Evolutionary conservation across 1,284 basidiomycete genomes (phyloP), one percentile per base, ranked within the genome.

Genomic region (Dichomitus squalens): DNA sequence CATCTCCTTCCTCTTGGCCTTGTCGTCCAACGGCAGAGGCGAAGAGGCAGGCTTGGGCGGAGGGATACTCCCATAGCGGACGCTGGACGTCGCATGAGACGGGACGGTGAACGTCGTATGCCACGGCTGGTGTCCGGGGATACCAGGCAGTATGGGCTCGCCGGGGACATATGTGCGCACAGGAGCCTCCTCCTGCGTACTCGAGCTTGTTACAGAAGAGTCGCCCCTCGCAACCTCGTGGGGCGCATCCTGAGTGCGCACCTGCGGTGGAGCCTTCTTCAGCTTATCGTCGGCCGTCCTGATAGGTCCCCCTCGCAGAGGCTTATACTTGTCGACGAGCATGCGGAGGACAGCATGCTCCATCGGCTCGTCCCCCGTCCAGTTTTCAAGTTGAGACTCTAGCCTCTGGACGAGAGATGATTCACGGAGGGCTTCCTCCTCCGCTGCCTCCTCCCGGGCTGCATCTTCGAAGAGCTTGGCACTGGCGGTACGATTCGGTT

Each of bases 281-380:
- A 93, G 74, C 71, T 89, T 92, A 70, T 92, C 80, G 56, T 94
- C 91, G 8, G 91, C 88, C 2, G 84, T 80, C 59, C 80, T 75
- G 33, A 91, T 80, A n/a, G 74, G 68, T 7, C 84, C 85, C 11
- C 77, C 82, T 12, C 90, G 81, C 29, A 92, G 73, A 4, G 92
- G 90, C 72, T 90, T 92, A 75, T 93, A 86, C 66, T 92, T 92
- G 76, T 94, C 92, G 39, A 93, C 80, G 4, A 94, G 81, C 92
- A 95, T 94, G 23, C 91, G 83, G 20, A 94, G 77, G 0, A 93
- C 89, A 0, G 88, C 82, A 74, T 93, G 89, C 56, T 84, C 76
- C 3, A 85, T 77, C 1, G 79, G 77, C 71, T 93, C 92, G 14
- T 93, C 90, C 1, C 90, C 91, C 2, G 81, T 83, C 92, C 90